A percentile compares a stretch with the other conserved stretches of the same genome.
These are phyloP conservation scores for Aspergillus taichungensis DNA, from an alignment of 495 filamentous ascomycete species.

Conservation along the genomic window DNA sequence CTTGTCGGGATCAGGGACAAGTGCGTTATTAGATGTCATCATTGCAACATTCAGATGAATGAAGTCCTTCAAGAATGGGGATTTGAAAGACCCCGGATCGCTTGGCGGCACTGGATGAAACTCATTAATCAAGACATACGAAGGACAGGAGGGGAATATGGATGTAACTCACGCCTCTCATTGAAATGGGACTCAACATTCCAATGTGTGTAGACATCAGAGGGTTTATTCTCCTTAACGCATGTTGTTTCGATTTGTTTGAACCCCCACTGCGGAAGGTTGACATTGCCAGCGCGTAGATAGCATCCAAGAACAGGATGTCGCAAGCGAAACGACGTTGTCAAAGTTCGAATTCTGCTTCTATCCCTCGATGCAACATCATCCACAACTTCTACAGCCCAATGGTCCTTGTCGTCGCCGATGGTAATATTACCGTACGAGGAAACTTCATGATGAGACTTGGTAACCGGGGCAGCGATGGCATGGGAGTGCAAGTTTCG, in stretches of 20 bases:
- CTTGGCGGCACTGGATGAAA: slow-evolving; percentile 65
- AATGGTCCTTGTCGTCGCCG: slow-evolving; percentile 97
- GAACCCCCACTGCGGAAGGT: slow-evolving; percentile 98
- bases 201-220: slow-evolving; percentile 96
- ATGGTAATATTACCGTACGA: slow-evolving; percentile 95
- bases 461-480: slow-evolving; percentile 79
- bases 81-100: slow-evolving; percentile 89
- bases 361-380: slow-evolving; percentile 81
- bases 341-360: slow-evolving; percentile 82
- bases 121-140: slow-evolving; percentile 11
- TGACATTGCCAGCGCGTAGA: slow-evolving; percentile 88
- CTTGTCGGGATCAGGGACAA: slow-evolving; percentile 97
- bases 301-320: slow-evolving; percentile 85
- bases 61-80: slow-evolving; percentile 93
- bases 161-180: slow-evolving; percentile 69
- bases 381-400: slow-evolving; percentile 83
- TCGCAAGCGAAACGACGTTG: slow-evolving; percentile 83
- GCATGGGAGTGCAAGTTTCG: slow-evolving; percentile 93
- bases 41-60: slow-evolving; percentile 97
- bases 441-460: slow-evolving; percentile 86
- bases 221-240: slow-evolving; percentile 83
- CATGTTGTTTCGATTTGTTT: slow-evolving; percentile 99
- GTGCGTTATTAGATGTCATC: slow-evolving; percentile 99
- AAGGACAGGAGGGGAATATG: neutral
- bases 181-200: slow-evolving; percentile 95